Conservation (phyloP, 2,329 filamentous ascomycete genomes). For the Capronia coronata region DNA sequence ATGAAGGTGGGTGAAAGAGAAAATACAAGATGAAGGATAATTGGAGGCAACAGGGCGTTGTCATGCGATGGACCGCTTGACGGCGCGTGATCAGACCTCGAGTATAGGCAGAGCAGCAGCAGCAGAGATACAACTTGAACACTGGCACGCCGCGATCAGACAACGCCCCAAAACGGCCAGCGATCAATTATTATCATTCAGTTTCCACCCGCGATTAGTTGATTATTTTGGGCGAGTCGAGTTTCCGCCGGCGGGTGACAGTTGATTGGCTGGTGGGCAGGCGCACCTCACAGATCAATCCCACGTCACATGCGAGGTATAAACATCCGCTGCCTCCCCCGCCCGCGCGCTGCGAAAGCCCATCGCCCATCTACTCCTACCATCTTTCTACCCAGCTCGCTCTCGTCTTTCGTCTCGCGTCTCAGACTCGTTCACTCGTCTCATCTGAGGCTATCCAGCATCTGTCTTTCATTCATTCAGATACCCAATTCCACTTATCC, state of each 20-base stretch:
- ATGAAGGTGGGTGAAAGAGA: neutral
- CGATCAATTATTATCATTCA: neutral
- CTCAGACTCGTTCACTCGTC: neutral
- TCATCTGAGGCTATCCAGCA: neutral
- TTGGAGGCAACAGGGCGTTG: neutral
- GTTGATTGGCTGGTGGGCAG: constrained; percentile 20
- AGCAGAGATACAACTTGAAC: neutral
- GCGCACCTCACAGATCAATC: constrained; percentile 18
- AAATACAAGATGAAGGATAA: neutral
- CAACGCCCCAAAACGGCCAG: too few species aligned
- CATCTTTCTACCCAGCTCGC: constrained; percentile 13
- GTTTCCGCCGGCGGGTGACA: constrained; percentile 2
- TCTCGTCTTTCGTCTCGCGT: neutral
- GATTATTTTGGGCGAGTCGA: constrained; percentile 6
- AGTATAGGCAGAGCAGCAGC: neutral
- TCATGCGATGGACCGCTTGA: neutral
- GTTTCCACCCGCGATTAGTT: neutral
- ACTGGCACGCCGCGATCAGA: neutral
- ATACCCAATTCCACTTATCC: constrained; percentile 18
- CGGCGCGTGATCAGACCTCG: constrained; percentile 12
- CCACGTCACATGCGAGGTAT: constrained; percentile 26
- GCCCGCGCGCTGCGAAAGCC: constrained; percentile 34
- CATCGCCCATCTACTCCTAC: constrained; percentile 27
- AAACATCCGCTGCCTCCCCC: constrained; percentile 33
- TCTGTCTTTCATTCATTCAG: constrained; percentile 17